Conservation (phyloP, 306 rosid species). For the Aeschynomene evenia region DNA sequence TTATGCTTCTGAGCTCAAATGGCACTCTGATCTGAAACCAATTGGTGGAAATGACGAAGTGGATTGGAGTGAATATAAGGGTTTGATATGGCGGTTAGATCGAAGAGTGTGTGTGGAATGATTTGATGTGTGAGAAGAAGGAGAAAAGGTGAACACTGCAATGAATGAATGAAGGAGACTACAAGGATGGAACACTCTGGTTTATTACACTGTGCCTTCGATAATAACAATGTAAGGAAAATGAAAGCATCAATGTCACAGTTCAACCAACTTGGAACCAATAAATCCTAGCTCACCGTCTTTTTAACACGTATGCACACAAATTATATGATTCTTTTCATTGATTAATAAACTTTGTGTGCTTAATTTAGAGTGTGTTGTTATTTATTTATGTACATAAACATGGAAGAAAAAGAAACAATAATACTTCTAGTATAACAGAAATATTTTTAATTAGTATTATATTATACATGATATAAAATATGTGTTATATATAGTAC, state of each 20-base stretch:
- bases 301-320: neutral
- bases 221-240: slow-evolving; percentile 31
- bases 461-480: no score
- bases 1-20: slow-evolving; percentile 3
- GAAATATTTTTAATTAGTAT: no score
- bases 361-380: neutral
- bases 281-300: slow-evolving; percentile 2
- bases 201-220: slow-evolving; percentile 28
- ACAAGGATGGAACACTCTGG: slow-evolving; percentile 10
- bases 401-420: no score
- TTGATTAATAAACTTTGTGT: neutral
- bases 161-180: slow-evolving; percentile 8
- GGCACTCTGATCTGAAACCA: slow-evolving; percentile 16
- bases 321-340: neutral
- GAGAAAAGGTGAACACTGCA: neutral
- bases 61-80: slow-evolving; percentile 22
- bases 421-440: no score
- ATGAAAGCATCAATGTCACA: slow-evolving; percentile 23
- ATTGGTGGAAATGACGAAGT: slow-evolving; percentile 15
- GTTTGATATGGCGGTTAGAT: slow-evolving; percentile 22
- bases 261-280: slow-evolving; percentile 30
- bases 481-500: no score
- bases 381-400: no score
- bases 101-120: slow-evolving; percentile 11
- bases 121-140: neutral